Evolutionary conservation across 129 eudicot species (phyloP), one percentile per base, ranked within the genome.

Genomic region (Flaveria ramosissima): DNA sequence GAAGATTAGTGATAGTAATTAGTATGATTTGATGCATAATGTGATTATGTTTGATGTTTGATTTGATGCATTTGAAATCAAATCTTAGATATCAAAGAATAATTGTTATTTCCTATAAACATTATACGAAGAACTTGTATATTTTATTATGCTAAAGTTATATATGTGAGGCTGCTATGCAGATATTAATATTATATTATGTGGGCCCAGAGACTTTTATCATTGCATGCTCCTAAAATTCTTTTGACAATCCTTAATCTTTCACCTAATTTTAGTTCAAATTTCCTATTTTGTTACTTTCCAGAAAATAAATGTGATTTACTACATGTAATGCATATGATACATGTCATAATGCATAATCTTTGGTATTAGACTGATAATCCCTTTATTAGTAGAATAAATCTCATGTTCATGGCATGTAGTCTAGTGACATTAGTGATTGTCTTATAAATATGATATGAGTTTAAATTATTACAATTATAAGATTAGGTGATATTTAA

Each of bases 91-190:
- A 55, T 55, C 12, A 55, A 55, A 55, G 2, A 8, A 16, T 13
- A 62, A 14, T 14, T 27, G 1, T 61, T 61, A 61, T 24, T 63
- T 63, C 13, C 46, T n/a, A 63, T 15, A 30, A 15, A 63, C 45
- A 59, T 23, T 17, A 8, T 17, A 19, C 7, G 10, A 55, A 8
- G 62, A 17, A 55, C 62, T 55, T 52, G 3, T 19, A n/a, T 55
- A 6, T 23, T 59, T 9, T 57, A 53, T 57, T 8, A 57, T 0
- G 16, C 9, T 0, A 21, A 57, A 57, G 30, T 36, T 36, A 36
- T 8, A 32, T 8, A 17, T 43, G 16, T 10, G 68, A 77, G 75
- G 75, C 81, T 77, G 68, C 68, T 46, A 62, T 62, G 20, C 43
- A 24, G 9, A 61, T 20, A 15, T 19, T 1, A 42, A 11, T 74